These are phyloP conservation scores for Geotrichum fermentans DNA, from an alignment of 1,139 yeast species.

Conservation along the genomic window DNA sequence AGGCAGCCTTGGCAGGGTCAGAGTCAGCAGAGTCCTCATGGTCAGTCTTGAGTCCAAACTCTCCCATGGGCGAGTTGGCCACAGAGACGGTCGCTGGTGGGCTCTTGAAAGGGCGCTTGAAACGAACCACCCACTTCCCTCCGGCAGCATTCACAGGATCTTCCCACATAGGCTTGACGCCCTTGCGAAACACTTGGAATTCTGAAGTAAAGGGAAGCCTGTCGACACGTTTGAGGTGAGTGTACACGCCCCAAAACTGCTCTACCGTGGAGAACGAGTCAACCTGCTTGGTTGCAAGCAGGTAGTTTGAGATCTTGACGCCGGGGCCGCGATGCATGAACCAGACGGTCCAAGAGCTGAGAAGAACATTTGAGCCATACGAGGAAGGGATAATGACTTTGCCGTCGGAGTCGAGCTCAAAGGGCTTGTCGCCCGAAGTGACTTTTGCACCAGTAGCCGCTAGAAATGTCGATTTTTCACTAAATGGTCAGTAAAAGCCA, in stretches of 20 bases:
- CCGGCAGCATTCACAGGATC: slow-evolving; percentile 61
- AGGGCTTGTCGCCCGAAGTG: background rate
- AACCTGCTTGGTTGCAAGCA: slow-evolving; percentile 36
- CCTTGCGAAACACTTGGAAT: slow-evolving; percentile 56
- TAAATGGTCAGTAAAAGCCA: slow-evolving; percentile 2
- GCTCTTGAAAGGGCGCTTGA: slow-evolving; percentile 35
- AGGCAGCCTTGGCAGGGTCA: slow-evolving; percentile 9
- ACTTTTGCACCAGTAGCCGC: slow-evolving; percentile 27
- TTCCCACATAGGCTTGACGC: slow-evolving; percentile 68
- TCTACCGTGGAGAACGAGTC: slow-evolving; percentile 46
- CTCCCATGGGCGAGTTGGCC: slow-evolving; percentile 6
- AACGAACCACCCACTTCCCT: slow-evolving; percentile 62
- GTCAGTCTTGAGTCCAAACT: slow-evolving; percentile 5
- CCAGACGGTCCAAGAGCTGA: slow-evolving; percentile 36
- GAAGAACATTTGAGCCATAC: slow-evolving; percentile 25
- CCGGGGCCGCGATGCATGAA: slow-evolving; percentile 39
- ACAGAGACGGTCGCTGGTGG: slow-evolving; percentile 8
- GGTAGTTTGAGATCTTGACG: slow-evolving; percentile 35
- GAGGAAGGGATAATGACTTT: slow-evolving; percentile 23
- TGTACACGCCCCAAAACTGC: slow-evolving; percentile 56
- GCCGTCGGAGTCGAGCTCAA: slow-evolving; percentile 20
- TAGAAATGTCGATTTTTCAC: slow-evolving; percentile 29
- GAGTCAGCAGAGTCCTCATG: slow-evolving; percentile 5
- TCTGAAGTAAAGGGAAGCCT: slow-evolving; percentile 54
- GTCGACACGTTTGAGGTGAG: slow-evolving; percentile 46